Conservation (phyloP, 495 filamentous ascomycete genomes). For the Clohesyomyces aquaticus region DNA sequence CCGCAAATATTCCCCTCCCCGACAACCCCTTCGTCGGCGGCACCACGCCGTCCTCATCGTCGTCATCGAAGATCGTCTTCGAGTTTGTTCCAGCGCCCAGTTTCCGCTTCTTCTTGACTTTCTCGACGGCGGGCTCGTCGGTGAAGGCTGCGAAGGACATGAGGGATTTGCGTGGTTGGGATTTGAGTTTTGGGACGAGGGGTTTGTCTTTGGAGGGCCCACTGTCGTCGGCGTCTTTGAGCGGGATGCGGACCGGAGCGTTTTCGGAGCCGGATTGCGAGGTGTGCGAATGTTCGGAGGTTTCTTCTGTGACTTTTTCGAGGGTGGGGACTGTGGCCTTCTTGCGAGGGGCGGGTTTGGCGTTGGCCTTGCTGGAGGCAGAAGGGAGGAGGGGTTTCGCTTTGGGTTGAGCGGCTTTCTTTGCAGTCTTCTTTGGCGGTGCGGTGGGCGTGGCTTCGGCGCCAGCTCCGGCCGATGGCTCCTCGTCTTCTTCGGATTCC, state of each 20-base stretch:
- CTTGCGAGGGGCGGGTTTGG: slow-evolving; percentile 48
- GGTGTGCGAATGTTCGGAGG: slow-evolving; percentile 41
- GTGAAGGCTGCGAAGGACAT: slow-evolving; percentile 47
- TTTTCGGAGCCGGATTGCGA: slow-evolving; percentile 27
- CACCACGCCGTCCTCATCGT: slow-evolving; percentile 70
- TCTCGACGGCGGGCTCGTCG: slow-evolving; percentile 54
- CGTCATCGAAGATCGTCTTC: slow-evolving; percentile 76
- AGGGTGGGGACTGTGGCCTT: slow-evolving; percentile 50
- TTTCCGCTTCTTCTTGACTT: slow-evolving; percentile 62
- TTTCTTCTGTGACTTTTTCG: slow-evolving; percentile 57
- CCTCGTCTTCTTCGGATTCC: slow-evolving; percentile 41
- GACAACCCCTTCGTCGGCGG: slow-evolving; percentile 49
- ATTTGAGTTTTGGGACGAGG: slow-evolving; percentile 40
- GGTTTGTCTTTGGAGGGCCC: slow-evolving; percentile 37
- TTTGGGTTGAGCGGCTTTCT: slow-evolving; percentile 41
- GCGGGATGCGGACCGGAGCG: slow-evolving; percentile 35
- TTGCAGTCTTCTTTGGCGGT: slow-evolving; percentile 42
- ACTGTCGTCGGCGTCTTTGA: slow-evolving; percentile 30
- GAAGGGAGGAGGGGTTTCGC: slow-evolving; percentile 41
- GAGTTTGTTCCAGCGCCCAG: slow-evolving; percentile 57
- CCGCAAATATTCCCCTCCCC: slow-evolving; percentile 44
- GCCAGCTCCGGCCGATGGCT: slow-evolving; percentile 33
- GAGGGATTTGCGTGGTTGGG: slow-evolving; percentile 49
- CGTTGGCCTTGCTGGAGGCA: slow-evolving; percentile 37
- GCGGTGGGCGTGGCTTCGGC: slow-evolving; percentile 41